Percentiles rank a stretch among this genome's conserved stretches.
Conservation (phyloP, 2,329 filamentous ascomycete genomes). For the Trichoderma afroharzianum region DNA sequence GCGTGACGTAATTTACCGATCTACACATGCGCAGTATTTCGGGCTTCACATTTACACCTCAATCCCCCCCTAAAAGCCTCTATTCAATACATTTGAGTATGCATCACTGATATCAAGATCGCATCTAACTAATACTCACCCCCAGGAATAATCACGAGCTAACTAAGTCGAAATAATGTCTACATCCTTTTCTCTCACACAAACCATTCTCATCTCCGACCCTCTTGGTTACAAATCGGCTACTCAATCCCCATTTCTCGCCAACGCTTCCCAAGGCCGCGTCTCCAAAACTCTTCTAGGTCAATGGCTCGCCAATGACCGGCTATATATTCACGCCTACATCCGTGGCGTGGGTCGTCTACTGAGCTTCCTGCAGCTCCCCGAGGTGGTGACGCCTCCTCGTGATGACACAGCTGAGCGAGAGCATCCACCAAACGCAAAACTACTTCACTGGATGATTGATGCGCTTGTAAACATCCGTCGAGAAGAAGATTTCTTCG, state of each 20-base stretch:
- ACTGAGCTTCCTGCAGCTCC: conserved; percentile 58
- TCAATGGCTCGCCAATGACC: conserved; percentile 69
- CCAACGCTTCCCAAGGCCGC: conserved; percentile 59
- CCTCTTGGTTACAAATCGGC: conserved; percentile 47
- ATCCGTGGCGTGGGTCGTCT: conserved; percentile 64
- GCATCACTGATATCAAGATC: neutral
- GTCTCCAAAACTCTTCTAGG: conserved; percentile 54
- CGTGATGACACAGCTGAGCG: conserved; percentile 17
- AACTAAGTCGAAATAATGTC: neutral
- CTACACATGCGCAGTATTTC: neutral
- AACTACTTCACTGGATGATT: conserved; percentile 59
- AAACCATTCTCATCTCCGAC: conserved; percentile 51
- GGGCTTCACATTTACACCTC: neutral
- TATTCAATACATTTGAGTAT: neutral
- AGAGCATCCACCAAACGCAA: conserved; percentile 42
- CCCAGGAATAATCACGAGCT: neutral
- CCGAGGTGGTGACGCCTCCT: conserved; percentile 25
- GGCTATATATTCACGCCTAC: conserved; percentile 68
- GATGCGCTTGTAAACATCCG: conserved; percentile 64
- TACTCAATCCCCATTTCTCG: conserved; percentile 65
- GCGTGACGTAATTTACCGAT: conserved; percentile 3
- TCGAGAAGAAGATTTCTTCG: conserved; percentile 64
- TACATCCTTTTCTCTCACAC: conserved; percentile 45
- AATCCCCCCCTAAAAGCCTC: neutral
- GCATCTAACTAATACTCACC: neutral